Evolutionary conservation across 352 stramenopile species (phyloP).

Genomic region (Pythium sp.): DNA sequence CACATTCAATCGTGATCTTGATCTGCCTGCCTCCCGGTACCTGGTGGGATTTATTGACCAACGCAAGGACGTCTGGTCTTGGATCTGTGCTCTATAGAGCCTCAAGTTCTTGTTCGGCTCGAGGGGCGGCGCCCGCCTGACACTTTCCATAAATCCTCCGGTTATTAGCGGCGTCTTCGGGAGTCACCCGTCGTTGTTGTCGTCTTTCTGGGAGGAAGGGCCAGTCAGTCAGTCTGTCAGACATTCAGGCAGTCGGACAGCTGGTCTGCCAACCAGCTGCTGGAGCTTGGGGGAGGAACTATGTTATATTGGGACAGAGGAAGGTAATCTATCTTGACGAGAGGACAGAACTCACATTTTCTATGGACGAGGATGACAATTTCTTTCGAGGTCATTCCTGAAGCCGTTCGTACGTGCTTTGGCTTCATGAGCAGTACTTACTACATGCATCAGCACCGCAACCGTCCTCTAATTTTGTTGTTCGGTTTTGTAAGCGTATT

Average conservation of each 20-base stretch:
- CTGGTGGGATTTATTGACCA: background rate
- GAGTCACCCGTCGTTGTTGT: background rate
- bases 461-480: background rate
- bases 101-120: background rate
- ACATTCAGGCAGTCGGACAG: background rate
- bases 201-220: background rate
- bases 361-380: background rate
- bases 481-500: too few relatives aligned
- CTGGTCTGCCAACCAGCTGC: background rate
- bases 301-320: too few relatives aligned
- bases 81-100: background rate
- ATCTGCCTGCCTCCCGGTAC: background rate
- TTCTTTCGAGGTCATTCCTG: background rate
- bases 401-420: background rate
- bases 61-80: background rate
- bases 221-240: background rate
- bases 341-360: background rate
- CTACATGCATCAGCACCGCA: background rate
- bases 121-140: background rate
- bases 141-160: background rate
- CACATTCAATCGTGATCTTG: background rate
- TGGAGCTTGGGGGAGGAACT: too few relatives aligned
- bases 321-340: too few relatives aligned
- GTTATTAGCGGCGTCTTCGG: background rate
- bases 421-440: background rate